Base-by-base conservation (phyloP, 2,329 filamentous ascomycete species). In the Bipolaris cookei region DNA sequence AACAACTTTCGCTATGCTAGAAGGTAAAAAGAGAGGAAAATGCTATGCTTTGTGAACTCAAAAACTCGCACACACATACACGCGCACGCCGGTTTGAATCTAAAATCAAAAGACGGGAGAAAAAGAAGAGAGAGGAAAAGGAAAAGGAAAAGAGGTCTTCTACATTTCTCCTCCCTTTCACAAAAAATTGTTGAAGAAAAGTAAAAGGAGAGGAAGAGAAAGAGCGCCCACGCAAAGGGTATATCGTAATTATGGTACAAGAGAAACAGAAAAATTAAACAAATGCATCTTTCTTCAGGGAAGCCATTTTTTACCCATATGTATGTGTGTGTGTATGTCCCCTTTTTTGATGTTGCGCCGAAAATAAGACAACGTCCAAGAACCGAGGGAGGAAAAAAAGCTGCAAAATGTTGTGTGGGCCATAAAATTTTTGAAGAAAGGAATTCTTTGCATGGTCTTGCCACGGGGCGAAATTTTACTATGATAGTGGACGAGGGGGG, bases 241-340 rank as follows among this genome's bases (percentile, higher is more conserved):
- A 65, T 47, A 37, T 65, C 58, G 51, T 63, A 61, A 61, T 53
- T 65, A 63, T 57, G 61, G 58, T 65, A 65, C 60, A 63, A 59
- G 34, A 60, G 25, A 20, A 20, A 39, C 20, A 18, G 18, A 64
- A 58, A 38, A 41, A 23, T 39, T 13, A 51, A 58, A 7, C 13
- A 14, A 34, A 18, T 34, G 28, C 39, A 28, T 28, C 25, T 28
- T 28, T 43, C 25, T 20, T 42, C 25, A 10, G 16, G 14, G 39
- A 28, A 28, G 25, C 8, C 25, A 28, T 28, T 28, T 28, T 28
- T 28, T 28, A 28, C 25, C 25, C 25, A 25, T 25, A 25, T 25
- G 23, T 10, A 28, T 28, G 8, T 28, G 25, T 28, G 8, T 25
- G 25, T 34, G 16, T 37, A 4, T 37, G 28, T 18, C 44, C 30